These are phyloP conservation scores for Lodderomyces orthopsilosis DNA, from an alignment of 1,139 yeast genomes.

Conservation along the genomic window DNA sequence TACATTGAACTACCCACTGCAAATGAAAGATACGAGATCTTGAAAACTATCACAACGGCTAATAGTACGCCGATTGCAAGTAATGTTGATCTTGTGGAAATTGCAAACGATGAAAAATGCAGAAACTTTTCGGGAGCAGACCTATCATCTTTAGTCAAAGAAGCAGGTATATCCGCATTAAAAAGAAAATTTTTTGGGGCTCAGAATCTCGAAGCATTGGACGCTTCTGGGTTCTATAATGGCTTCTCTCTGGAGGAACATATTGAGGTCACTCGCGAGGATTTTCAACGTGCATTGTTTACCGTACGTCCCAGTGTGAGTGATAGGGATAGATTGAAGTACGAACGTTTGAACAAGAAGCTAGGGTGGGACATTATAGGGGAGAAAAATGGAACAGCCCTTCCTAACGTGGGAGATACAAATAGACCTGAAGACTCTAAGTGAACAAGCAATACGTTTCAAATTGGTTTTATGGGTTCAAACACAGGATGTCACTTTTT, in stretches of 20 bases:
- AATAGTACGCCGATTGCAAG: slow-evolving; percentile 74
- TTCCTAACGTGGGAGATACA: too few relatives aligned
- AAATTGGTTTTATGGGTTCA: too few relatives aligned
- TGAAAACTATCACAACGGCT: slow-evolving; percentile 68
- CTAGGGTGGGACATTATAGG: slow-evolving; percentile 54
- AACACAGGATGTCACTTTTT: too few relatives aligned
- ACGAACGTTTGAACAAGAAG: slow-evolving; percentile 59
- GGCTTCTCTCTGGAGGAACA: slow-evolving; percentile 27
- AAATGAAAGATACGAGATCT: slow-evolving; percentile 74
- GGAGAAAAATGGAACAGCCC: background rate
- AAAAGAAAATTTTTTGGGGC: slow-evolving; percentile 62
- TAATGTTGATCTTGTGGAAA: slow-evolving; percentile 55
- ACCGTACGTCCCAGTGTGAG: slow-evolving; percentile 89
- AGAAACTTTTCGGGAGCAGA: slow-evolving; percentile 95
- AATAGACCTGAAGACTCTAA: too few relatives aligned
- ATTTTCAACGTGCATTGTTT: slow-evolving; percentile 68
- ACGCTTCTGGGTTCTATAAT: slow-evolving; percentile 40
- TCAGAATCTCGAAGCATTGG: slow-evolving; percentile 49
- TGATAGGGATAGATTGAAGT: slow-evolving; percentile 76
- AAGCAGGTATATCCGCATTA: slow-evolving; percentile 87
- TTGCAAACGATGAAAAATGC: slow-evolving; percentile 78
- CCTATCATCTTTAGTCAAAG: slow-evolving; percentile 84
- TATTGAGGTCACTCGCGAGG: slow-evolving; percentile 58
- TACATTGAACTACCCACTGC: slow-evolving; percentile 86
- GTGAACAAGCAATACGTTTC: too few relatives aligned